Percentiles rank a stretch among this genome's conserved stretches.
phyloP scores from a whole-genome alignment of 306 rosid species.

The Lupinus albus region DNA sequence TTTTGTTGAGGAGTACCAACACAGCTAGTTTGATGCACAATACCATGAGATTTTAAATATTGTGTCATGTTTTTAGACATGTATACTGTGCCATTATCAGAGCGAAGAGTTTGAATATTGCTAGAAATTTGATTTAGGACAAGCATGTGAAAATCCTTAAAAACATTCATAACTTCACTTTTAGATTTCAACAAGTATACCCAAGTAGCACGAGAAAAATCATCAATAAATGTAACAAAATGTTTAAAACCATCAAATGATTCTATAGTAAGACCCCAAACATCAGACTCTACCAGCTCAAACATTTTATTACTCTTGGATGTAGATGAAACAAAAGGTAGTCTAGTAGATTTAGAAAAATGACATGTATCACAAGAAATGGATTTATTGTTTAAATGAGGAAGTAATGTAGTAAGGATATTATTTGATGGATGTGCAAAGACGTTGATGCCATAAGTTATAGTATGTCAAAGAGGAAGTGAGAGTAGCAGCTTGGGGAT shows the following conservation, averaged over 20 bases:
- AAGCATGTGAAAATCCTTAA: too few species aligned
- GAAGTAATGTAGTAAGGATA: neutral
- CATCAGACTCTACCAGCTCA: constrained; percentile 23
- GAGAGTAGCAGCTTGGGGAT: neutral
- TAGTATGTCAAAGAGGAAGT: too few species aligned
- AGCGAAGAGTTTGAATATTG: neutral
- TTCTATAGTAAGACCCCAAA: constrained; percentile 19
- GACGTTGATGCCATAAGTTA: too few species aligned
- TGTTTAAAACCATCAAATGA: too few species aligned
- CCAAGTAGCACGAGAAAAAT: constrained; percentile 8
- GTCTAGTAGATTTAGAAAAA: neutral
- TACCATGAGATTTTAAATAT: neutral
- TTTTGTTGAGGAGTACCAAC: too few species aligned
- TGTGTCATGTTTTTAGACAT: neutral
- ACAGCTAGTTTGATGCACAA: too few species aligned
- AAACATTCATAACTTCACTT: neutral
- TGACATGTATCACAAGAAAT: constrained; percentile 23
- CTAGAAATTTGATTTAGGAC: neutral
- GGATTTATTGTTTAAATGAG: neutral
- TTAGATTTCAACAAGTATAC: neutral
- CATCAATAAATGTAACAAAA: neutral
- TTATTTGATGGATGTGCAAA: neutral
- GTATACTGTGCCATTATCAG: neutral
- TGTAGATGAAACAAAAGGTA: neutral
- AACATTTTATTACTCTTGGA: neutral